Evolutionary conservation across 2,329 filamentous ascomycete species (phyloP).

Genomic region (Hirsutella rhossiliensis): DNA sequence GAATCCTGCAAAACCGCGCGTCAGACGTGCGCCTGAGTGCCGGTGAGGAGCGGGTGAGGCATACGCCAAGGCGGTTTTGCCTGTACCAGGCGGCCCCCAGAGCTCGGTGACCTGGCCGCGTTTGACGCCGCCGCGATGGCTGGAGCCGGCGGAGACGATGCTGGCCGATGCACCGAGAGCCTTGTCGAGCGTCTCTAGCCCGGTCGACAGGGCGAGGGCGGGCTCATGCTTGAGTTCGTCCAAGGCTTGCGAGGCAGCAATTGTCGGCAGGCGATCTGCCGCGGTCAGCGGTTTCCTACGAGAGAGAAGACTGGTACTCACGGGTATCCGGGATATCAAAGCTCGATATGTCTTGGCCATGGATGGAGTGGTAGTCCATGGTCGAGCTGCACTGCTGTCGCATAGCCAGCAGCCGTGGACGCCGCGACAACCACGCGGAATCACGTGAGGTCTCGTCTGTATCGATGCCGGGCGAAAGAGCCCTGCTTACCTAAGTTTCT

Average conservation of each 20-base stretch:
- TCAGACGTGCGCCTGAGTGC: not conserved
- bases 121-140: slow-evolving; percentile 44
- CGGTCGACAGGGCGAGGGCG: slow-evolving; percentile 41
- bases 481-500: too few relatives aligned
- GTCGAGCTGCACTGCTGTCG: not conserved
- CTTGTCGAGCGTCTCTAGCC: slow-evolving; percentile 39
- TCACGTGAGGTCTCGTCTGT: slow-evolving; percentile 5
- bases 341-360: slow-evolving; percentile 48
- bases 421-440: slow-evolving; percentile 1
- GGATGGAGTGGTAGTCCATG: slow-evolving; percentile 49
- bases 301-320: slow-evolving; percentile 16
- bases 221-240: slow-evolving; percentile 42
- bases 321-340: slow-evolving; percentile 43
- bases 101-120: slow-evolving; percentile 75
- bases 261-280: slow-evolving; percentile 62
- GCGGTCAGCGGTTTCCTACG: not conserved
- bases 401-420: not conserved
- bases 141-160: slow-evolving; percentile 5
- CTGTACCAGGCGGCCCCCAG: slow-evolving; percentile 75
- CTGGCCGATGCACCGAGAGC: slow-evolving; percentile 19
- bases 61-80: slow-evolving; percentile 76
- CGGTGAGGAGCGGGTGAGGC: not conserved
- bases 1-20: slow-evolving; percentile 42
- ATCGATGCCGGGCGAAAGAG: too few relatives aligned
- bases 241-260: slow-evolving; percentile 63